Percentiles rank a stretch among this genome's conserved stretches.
Evolutionary conservation across 176 grass and related monocot species (phyloP).

Genomic region (Zea luxurians): DNA sequence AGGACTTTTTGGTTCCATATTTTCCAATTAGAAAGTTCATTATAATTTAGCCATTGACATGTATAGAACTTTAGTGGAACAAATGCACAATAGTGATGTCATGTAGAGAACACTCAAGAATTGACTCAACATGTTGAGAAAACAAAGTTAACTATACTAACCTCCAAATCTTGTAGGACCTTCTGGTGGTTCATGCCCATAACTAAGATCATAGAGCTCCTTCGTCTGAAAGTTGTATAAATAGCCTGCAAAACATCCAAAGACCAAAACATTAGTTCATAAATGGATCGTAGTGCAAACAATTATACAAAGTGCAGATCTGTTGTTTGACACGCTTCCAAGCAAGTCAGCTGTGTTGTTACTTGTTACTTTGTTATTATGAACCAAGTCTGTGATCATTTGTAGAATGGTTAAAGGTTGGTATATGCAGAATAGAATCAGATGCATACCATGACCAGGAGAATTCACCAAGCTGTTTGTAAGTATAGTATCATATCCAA

Average conservation of each 20-base stretch:
- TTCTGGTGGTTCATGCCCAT: constrained; percentile 76
- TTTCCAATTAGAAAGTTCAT: constrained; percentile 24
- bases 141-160: constrained; percentile 46
- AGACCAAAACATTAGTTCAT: constrained; percentile 6
- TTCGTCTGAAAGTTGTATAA: constrained; percentile 99
- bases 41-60: not conserved
- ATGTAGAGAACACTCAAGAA: not conserved
- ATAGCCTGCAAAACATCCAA: constrained; percentile 66
- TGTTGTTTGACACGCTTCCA: constrained; percentile 28
- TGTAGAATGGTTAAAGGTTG: constrained; percentile 7
- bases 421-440: constrained; percentile 27
- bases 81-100: not conserved
- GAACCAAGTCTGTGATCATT: not conserved
- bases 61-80: constrained; percentile 1
- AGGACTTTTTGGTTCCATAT: not conserved
- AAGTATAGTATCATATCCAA: constrained; percentile 99
- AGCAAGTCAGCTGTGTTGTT: not conserved
- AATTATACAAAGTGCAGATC: constrained; percentile 9
- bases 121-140: constrained; percentile 20
- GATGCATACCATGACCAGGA: constrained; percentile 76
- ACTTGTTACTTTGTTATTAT: not conserved
- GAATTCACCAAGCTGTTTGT: constrained; percentile 92
- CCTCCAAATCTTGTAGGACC: constrained; percentile 93
- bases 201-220: constrained; percentile 98
- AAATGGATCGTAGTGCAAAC: not conserved